These are phyloP conservation scores for Tuber microsphaerosporum DNA, from an alignment of 495 filamentous ascomycete genomes.

Conservation along the genomic window DNA sequence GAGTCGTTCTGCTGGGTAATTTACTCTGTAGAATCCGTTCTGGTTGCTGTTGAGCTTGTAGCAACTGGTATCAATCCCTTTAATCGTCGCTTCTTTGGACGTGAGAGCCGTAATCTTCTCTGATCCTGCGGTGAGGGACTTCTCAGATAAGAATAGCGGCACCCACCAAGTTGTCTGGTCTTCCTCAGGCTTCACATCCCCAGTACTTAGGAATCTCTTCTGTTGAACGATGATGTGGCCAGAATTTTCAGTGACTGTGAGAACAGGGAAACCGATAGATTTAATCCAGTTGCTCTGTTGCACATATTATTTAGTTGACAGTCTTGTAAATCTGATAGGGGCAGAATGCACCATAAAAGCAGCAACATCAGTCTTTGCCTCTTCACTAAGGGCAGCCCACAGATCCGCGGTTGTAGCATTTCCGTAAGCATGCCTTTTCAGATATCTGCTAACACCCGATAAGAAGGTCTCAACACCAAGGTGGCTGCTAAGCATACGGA, in stretches of 20 bases:
- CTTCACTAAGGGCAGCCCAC: slow-evolving; percentile 82
- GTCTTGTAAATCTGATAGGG: background rate
- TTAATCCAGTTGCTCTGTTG: slow-evolving; percentile 77
- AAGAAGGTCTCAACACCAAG: slow-evolving; percentile 81
- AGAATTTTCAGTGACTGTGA: slow-evolving; percentile 75
- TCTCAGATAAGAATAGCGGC: slow-evolving; percentile 68
- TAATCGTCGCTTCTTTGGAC: slow-evolving; percentile 64
- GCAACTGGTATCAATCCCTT: slow-evolving; percentile 66
- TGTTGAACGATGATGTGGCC: slow-evolving; percentile 76
- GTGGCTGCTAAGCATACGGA: slow-evolving; percentile 85
- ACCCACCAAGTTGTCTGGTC: slow-evolving; percentile 95
- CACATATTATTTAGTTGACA: slow-evolving; percentile 7
- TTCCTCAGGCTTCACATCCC: slow-evolving; percentile 75
- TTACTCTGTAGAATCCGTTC: slow-evolving; percentile 86
- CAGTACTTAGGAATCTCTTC: slow-evolving; percentile 78
- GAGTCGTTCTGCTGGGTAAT: slow-evolving; percentile 74
- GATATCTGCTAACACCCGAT: slow-evolving; percentile 76
- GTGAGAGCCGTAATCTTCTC: slow-evolving; percentile 56
- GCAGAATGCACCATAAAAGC: slow-evolving; percentile 61
- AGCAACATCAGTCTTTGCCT: slow-evolving; percentile 80
- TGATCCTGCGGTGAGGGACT: slow-evolving; percentile 49
- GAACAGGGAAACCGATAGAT: slow-evolving; percentile 84
- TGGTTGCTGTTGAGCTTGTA: slow-evolving; percentile 89
- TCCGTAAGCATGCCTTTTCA: slow-evolving; percentile 79
- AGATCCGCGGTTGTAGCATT: slow-evolving; percentile 91